Evolutionary conservation across 2,329 filamentous ascomycete species (phyloP).

Genomic region (Cladosporium sp.): DNA sequence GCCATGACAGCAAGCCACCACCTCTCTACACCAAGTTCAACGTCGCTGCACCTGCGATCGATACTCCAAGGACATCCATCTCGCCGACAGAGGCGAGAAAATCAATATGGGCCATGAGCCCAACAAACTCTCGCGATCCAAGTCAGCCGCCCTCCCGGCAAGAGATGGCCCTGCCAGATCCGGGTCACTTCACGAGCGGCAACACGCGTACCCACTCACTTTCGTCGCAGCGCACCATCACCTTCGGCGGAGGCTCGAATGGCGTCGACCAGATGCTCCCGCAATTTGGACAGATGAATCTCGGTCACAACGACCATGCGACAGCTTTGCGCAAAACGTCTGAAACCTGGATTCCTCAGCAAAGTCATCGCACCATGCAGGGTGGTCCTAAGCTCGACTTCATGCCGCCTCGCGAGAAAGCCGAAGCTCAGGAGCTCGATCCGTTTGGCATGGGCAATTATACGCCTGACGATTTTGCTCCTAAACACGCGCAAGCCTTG

Average conservation of each 20-base stretch:
- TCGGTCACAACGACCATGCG: conserved; percentile 6
- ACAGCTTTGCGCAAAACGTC: conserved; percentile 9
- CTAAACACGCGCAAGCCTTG: conserved; percentile 23
- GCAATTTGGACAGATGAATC: conserved; percentile 28
- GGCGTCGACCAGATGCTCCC: conserved; percentile 36
- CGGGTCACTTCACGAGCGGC: conserved; percentile 16
- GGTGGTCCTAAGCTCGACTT: neutral
- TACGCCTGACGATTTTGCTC: conserved; percentile 31
- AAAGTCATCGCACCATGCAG: neutral
- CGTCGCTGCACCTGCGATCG: conserved; percentile 22
- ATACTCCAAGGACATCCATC: conserved; percentile 18
- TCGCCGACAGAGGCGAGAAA: conserved; percentile 12
- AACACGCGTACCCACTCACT: conserved; percentile 41
- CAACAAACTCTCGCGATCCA: conserved; percentile 45
- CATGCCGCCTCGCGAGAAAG: neutral
- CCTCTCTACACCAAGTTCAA: conserved; percentile 34
- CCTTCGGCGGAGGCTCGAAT: conserved; percentile 35
- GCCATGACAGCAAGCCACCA: conserved; percentile 23
- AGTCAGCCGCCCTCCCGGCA: conserved; percentile 55
- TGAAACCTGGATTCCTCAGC: neutral
- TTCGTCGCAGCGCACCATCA: conserved; percentile 43
- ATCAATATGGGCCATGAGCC: neutral
- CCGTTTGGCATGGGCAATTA: conserved; percentile 28
- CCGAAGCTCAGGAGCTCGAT: conserved; percentile 21
- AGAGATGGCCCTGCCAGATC: conserved; percentile 17